Evolutionary conservation across 208 protist species (phyloP).

Genomic region (Endotrypanum monterogeii): DNA sequence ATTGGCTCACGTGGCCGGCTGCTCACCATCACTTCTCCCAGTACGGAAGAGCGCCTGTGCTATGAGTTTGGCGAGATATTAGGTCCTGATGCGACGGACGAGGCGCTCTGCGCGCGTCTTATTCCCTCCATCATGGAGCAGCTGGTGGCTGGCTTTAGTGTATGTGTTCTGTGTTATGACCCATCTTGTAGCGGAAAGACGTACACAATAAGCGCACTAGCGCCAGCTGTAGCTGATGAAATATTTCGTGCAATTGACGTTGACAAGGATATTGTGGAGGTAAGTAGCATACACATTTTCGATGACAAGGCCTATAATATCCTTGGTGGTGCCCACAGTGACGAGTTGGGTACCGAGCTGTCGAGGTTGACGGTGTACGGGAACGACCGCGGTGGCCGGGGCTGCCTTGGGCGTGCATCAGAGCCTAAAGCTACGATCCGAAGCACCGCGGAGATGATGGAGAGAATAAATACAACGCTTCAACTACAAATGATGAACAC

Average conservation of each 20-base stretch:
- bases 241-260: conserved; percentile 51
- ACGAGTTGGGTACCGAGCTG: conserved; percentile 24
- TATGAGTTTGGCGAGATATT: conserved; percentile 77
- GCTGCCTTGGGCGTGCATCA: background rate
- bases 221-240: conserved; percentile 39
- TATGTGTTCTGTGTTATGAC: conserved; percentile 84
- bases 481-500: conserved; percentile 44
- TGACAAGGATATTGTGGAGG: conserved; percentile 61
- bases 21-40: conserved; percentile 17
- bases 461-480: conserved; percentile 36
- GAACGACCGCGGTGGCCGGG: conserved; percentile 1
- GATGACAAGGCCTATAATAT: conserved; percentile 75
- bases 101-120: conserved; percentile 49
- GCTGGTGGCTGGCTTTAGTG: conserved; percentile 52
- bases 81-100: conserved; percentile 45
- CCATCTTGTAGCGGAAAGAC: conserved; percentile 92
- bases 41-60: conserved; percentile 15
- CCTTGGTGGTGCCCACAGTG: conserved; percentile 26
- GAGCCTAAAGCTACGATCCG: conserved; percentile 60
- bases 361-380: conserved; percentile 19
- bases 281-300: conserved; percentile 83
- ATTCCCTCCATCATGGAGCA: conserved; percentile 65
- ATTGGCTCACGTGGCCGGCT: conserved; percentile 17
- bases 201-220: conserved; percentile 86
- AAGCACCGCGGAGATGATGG: conserved; percentile 32